phyloP scores from a whole-genome alignment of 2,329 filamentous ascomycete species.

The Magnaporthiopsis poae region DNA sequence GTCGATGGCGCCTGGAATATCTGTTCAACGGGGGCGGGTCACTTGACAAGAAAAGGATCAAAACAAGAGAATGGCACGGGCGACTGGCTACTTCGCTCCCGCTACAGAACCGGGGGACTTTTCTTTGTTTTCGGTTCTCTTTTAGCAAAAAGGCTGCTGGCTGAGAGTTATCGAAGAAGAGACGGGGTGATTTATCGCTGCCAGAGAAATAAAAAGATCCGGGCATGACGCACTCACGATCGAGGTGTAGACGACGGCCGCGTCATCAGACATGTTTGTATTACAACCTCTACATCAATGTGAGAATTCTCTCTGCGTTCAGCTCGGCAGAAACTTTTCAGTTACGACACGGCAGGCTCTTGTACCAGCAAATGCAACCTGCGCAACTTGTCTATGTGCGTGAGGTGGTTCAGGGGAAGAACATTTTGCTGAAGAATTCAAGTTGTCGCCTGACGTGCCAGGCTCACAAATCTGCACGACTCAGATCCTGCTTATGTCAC shows the following conservation, averaged over 20 bases:
- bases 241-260: background rate
- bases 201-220: background rate
- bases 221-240: background rate
- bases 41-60: conserved; percentile 2
- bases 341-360: no score
- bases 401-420: no score
- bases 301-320: no score
- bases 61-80: conserved; percentile 6
- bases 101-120: background rate
- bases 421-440: no score
- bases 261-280: no score
- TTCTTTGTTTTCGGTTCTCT: background rate
- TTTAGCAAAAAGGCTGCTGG: background rate
- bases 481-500: background rate
- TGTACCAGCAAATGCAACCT: no score
- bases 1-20: background rate
- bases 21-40: background rate
- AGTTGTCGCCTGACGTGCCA: background rate
- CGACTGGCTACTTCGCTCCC: conserved; percentile 1
- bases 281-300: no score
- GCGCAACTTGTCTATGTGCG: no score
- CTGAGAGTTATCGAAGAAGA: background rate
- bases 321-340: no score
- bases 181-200: background rate
- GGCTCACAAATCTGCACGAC: background rate